Evolutionary conservation across 1,139 yeast genomes (phyloP), one percentile per base, ranked within the genome.

Genomic region (Hansenula lynferdii): DNA sequence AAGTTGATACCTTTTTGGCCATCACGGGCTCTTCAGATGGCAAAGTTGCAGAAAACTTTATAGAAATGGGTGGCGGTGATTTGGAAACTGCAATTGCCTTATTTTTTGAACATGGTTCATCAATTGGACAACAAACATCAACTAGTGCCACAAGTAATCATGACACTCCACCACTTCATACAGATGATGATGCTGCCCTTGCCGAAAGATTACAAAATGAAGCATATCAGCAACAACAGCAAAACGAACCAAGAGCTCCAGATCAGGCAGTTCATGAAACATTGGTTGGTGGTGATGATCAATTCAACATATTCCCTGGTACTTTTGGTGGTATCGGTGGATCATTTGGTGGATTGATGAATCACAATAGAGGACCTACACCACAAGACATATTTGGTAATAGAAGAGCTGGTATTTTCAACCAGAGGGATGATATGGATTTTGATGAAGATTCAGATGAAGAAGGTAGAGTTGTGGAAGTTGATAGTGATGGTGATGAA

Each of bases 21-120:
- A 83, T 94, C 40, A 89, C 98, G 0, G 87, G 87, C 16, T 76
- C 77, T 6, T 71, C 78, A 3, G 94, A 85, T 55, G 71, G 76
- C 2, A 71, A 72, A 3, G 67, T 77, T 23, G 98, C 98, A 2
- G 69, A 70, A 44, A 89, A 82, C 53, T 94, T 83, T 57, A 63
- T 94, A 34, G 90, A 83, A 23, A 79, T 90, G 63, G 75, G 94
- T 9, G 90, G 81, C 37, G 80, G 81, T 41, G 79, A 87, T 56
- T 60, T 92, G 34, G 96, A 90, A 45, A 75, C 80, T 22, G 98
- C 98, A 0, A 86, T 94, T 8, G 78, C 90, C 10, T 65, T 94
- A 36, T 94, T 67, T 61, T 80, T 85, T 67, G 98, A 94, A 56
- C 74, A 77, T 40, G 87, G 86, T 21, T 74, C 64, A 3, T 33